Base-by-base conservation (phyloP, 768 basidiomycete genomes). In the Boletus rubropictus region DNA sequence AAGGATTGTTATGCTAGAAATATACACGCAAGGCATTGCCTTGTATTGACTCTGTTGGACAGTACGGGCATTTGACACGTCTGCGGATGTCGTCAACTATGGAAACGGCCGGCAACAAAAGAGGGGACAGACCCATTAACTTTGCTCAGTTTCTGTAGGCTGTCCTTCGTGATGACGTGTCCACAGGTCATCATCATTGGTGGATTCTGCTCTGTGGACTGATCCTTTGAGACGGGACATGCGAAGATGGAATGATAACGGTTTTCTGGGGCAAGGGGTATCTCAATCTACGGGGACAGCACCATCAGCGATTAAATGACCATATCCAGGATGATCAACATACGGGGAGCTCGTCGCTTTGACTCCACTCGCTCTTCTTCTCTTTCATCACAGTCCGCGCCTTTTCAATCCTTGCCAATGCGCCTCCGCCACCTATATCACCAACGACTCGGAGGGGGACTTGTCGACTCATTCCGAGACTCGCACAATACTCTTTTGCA, bases 141-240 rank as follows among this genome's bases (percentile, higher is more conserved):
- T 70, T 95, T 97, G 63, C 87, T 85, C 38, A 99, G 71, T 64
- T 93, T 90, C 53, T 81, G 80, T 53, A 98, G 69, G 64, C 89
- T 95, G 59, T 97, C 95, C 62, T 86, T 86, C 2, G 90, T 85
- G 37, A 99, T 84, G 31, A 96, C 93, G 67, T 99, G 96, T 2
- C 95, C 96, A 63, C 96, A 98, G 4, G 73, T 70, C 76, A 99
- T 86, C 88, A 97, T 94, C 91, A 96, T 96, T 0, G 96, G 95
- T 8, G 93, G 96, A 64, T 99, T 99, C 48, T 76, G 67, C 43
- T 90, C 86, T 4, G 89, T 94, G 20, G 92, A 84, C 68, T 96
- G 95, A 59, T 98, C 95, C 68, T 97, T 98, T 8, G 92, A 95
- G 18, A 99, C 96, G 0, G 96, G 90, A 66, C 96, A 99, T 39